Evolutionary conservation across 345 rosid genomes (phyloP).

Genomic region (Citrus cavaleriei): DNA sequence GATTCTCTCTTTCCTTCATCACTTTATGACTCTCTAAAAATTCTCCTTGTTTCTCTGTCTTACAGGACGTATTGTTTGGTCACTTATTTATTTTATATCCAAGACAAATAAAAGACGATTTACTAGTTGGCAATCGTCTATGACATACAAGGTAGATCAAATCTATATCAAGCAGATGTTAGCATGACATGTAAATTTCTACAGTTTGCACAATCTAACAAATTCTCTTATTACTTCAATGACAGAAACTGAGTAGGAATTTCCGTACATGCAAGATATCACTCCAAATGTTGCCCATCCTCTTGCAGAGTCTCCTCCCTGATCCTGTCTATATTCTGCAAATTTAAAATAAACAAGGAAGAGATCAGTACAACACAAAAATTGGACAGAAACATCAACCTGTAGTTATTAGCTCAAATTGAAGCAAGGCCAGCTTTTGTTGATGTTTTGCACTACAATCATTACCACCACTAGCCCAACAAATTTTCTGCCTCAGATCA

Average conservation of each 20-base stretch:
- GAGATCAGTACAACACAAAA: neutral
- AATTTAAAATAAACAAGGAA: conserved; percentile 10
- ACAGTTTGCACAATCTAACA: neutral
- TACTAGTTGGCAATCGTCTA: neutral
- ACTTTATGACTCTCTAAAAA: neutral
- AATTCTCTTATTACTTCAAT: neutral
- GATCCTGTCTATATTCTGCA: conserved; percentile 64
- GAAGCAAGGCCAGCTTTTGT: neutral
- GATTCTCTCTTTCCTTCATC: neutral
- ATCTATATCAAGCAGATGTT: neutral
- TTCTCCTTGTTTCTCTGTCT: neutral
- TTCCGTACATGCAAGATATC: conserved; percentile 83
- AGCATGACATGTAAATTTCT: neutral
- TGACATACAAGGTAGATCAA: neutral
- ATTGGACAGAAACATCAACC: neutral
- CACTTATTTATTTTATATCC: neutral
- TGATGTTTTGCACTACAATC: neutral
- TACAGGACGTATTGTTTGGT: neutral
- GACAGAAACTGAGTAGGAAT: neutral
- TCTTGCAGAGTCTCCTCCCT: conserved; percentile 50
- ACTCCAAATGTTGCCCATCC: conserved; percentile 95
- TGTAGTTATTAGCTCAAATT: conserved; percentile 7
- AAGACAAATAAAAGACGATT: neutral
- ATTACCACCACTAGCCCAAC: neutral
- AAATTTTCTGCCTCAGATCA: neutral